phyloP scores from a whole-genome alignment of 192 early-diverging fungal genomes.

The Rhizophagus clarus region DNA sequence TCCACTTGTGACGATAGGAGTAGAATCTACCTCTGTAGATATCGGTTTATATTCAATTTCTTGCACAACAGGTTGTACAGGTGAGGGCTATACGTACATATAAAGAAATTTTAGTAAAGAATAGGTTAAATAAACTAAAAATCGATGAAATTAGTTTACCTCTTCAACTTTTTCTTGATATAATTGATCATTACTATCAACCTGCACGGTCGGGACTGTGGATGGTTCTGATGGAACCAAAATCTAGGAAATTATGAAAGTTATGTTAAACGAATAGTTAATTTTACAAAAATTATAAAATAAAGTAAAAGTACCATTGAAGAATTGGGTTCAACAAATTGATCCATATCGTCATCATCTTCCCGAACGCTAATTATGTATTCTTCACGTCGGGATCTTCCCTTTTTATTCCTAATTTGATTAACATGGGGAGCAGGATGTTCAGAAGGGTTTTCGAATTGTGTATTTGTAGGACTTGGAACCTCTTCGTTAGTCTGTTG shows the following conservation, averaged over 20 bases:
- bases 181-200: background rate
- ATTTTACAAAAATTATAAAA: background rate
- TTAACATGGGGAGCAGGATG: no score
- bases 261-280: background rate
- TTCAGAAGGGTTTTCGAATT: background rate
- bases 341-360: background rate
- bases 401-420: background rate
- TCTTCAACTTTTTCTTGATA: background rate
- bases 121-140: background rate
- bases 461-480: background rate
- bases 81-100: background rate
- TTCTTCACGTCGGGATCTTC: constrained; percentile 22
- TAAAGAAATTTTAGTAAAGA: no score
- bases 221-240: background rate
- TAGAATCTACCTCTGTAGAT: background rate
- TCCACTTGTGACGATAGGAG: background rate
- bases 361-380: constrained; percentile 16
- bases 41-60: background rate
- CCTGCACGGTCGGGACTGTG: background rate
- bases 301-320: background rate
- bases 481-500: background rate
- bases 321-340: background rate
- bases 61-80: background rate
- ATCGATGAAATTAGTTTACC: background rate
- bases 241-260: background rate